Evolutionary conservation across 495 filamentous ascomycete genomes (phyloP).

Genomic region (Talaromyces trachyspermus): DNA sequence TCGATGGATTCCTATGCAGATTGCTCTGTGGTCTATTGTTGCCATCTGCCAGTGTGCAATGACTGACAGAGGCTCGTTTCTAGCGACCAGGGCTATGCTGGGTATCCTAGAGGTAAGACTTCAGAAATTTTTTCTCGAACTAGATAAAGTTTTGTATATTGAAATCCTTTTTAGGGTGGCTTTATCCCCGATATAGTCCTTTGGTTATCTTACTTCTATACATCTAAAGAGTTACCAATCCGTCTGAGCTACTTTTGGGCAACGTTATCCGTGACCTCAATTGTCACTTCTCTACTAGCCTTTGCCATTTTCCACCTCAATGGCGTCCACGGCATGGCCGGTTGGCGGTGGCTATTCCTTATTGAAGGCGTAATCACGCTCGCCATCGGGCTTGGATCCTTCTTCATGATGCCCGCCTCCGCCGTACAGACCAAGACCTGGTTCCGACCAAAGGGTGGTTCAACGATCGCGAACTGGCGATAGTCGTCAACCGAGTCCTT

Average conservation of each 20-base stretch:
- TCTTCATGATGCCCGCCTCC: constrained; percentile 55
- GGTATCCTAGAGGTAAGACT: constrained; percentile 45
- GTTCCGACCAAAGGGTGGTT: constrained; percentile 66
- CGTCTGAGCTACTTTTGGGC: constrained; percentile 58
- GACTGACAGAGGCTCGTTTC: constrained; percentile 52
- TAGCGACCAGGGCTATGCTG: constrained; percentile 52
- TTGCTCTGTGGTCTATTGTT: constrained; percentile 64
- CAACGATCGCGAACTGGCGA: constrained; percentile 38
- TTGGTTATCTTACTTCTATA: constrained; percentile 67
- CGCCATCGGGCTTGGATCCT: constrained; percentile 50
- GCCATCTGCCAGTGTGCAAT: constrained; percentile 55
- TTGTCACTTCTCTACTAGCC: constrained; percentile 37
- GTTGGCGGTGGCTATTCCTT: constrained; percentile 41
- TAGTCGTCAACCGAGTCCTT: constrained; percentile 67
- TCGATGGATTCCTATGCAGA: constrained; percentile 71
- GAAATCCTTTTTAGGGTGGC: constrained; percentile 41
- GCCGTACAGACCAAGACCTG: constrained; percentile 58
- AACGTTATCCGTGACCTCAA: constrained; percentile 45
- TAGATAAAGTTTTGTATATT: background rate
- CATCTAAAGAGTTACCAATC: constrained; percentile 50
- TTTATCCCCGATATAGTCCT: constrained; percentile 48
- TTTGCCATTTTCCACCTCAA: constrained; percentile 40
- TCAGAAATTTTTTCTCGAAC: constrained; percentile 35
- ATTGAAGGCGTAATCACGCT: constrained; percentile 44
- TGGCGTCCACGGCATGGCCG: constrained; percentile 20